Percentiles rank a stretch among this genome's conserved stretches.
phyloP scores from a whole-genome alignment of 2,329 filamentous ascomycete genomes.

The Endoconidiophora polonica region DNA sequence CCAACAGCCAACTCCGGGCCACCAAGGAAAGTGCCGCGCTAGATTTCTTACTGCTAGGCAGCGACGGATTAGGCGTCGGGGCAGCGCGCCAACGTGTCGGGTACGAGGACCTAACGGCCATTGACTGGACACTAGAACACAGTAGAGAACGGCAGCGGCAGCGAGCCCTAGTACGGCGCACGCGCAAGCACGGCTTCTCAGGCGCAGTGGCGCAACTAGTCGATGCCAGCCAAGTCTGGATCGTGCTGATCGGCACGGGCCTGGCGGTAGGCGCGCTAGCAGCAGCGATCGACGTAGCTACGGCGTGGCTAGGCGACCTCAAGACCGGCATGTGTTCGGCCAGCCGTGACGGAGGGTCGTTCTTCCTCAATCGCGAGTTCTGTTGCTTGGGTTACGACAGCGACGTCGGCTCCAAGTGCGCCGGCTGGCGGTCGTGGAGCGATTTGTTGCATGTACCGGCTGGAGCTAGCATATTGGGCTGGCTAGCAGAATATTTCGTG shows the following conservation, averaged over 20 bases:
- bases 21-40: conserved; percentile 32
- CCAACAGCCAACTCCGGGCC: background rate
- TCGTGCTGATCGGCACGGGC: conserved; percentile 72
- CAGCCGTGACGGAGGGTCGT: conserved; percentile 54
- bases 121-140: conserved; percentile 99
- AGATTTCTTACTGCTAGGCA: conserved; percentile 75
- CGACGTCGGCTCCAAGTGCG: conserved; percentile 63
- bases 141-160: conserved; percentile 85
- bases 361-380: conserved; percentile 81
- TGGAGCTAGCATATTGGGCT: conserved; percentile 38
- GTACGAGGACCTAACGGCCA: conserved; percentile 91
- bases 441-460: conserved; percentile 39
- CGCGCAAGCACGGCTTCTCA: conserved; percentile 38
- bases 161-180: conserved; percentile 53
- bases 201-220: conserved; percentile 57
- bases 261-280: conserved; percentile 70
- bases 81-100: conserved; percentile 50
- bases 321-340: conserved; percentile 76
- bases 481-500: conserved; percentile 73
- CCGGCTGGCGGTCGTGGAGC: conserved; percentile 79
- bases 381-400: conserved; percentile 89
- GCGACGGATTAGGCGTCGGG: conserved; percentile 39
- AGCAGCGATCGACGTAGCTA: conserved; percentile 75
- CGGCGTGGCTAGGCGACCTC: conserved; percentile 83
- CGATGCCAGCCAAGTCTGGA: conserved; percentile 83